Evolutionary conservation across 1,139 yeast genomes (phyloP), one percentile per base, ranked within the genome.

Genomic region (Kurtzmaniella natalensis): DNA sequence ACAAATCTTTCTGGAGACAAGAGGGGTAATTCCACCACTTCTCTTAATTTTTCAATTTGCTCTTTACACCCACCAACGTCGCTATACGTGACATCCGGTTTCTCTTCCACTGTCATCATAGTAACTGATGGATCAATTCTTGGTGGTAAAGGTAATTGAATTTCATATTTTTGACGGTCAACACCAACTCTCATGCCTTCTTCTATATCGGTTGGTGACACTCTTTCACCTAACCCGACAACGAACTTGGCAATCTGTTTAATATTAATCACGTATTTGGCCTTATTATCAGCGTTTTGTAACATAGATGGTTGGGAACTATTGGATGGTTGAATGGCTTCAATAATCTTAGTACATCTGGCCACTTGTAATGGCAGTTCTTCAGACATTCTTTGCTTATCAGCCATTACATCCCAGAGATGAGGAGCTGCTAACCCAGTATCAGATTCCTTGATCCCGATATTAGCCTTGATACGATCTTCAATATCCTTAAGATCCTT

Each of bases 171-270:
- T 53, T 86, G 88, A 61, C 98, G 80, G 59, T 92, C 98, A 40
- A 92, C 98, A 52, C 98, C 99, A 30, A 92, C 97, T 57, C 98
- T 77, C 98, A 92, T 94, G 32, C 98, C 98, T 63, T 94, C 98
- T 63, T 92, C 98, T 41, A 92, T 89, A 73, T 92, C 99, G 1
- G 98, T 92, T 24, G 98, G 98, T 20, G 95, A 84, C 11, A 94
- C 96, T 45, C 95, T 76, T 57, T 94, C 97, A 31, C 97, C 99
- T 42, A 92, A 72, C 6, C 94, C 94, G 34, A 92, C 98, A 37
- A 92, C 96, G 57, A 92, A 92, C 62, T 92, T 92, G 46, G 99
- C 99, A 51, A 92, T 89, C 59, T 94, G 99, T 62, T 92, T 94
- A 57, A 92, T 83, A 61, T 94, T 94, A 57, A 92, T 94, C 41